Conservation (phyloP, 305 asterid genomes). For the Fraxinus latifolia region DNA sequence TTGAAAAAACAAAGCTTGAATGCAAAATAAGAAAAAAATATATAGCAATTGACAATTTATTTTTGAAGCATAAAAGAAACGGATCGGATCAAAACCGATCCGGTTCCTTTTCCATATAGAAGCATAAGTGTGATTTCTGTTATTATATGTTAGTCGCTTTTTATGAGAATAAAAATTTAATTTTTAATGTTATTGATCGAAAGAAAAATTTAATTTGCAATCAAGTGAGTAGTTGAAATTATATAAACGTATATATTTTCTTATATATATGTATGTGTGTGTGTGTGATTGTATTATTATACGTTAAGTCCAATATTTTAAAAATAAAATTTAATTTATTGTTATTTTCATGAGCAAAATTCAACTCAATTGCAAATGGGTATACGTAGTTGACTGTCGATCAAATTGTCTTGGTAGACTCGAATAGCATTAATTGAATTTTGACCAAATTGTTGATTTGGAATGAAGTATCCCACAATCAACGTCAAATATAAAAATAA, state of each 20-base stretch:
- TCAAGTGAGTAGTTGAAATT: neutral
- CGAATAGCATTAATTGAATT: neutral
- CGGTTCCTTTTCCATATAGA: too few species aligned
- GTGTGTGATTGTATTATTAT: neutral
- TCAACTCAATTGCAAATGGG: neutral
- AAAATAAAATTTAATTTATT: neutral
- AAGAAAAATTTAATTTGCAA: too few species aligned
- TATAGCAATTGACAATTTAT: too few species aligned
- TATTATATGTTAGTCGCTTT: too few species aligned
- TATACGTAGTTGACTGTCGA: neutral
- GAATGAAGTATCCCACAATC: neutral
- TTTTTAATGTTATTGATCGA: neutral
- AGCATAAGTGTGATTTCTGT: too few species aligned
- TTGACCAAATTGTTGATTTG: neutral
- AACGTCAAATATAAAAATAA: neutral
- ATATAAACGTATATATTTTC: neutral
- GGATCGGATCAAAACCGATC: too few species aligned
- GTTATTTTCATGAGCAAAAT: too few species aligned
- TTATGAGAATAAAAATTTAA: too few species aligned
- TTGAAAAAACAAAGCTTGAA: too few species aligned
- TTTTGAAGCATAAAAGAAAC: too few species aligned
- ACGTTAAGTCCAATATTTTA: neutral
- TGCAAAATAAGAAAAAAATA: too few species aligned
- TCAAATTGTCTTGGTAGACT: neutral
- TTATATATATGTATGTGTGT: too few species aligned